Conservation (phyloP, 2,329 filamentous ascomycete genomes). For the Calonectria fujianensis region DNA sequence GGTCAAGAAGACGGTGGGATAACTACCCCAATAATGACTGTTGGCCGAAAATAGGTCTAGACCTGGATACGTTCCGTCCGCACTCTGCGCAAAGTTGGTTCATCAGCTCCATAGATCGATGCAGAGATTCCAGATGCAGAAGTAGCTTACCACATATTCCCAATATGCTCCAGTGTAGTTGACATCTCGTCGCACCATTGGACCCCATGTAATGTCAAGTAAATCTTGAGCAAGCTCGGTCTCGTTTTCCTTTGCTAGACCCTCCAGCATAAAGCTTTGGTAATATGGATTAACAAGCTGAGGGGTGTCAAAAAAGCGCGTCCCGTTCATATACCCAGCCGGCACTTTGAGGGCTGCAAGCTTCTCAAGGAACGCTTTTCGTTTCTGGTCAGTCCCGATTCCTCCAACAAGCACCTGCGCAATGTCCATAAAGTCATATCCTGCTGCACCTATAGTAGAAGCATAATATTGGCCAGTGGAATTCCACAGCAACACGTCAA, state of each 20-base stretch:
- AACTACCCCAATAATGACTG: slow-evolving; percentile 18
- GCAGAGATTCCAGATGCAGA: too few relatives aligned
- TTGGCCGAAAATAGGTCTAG: slow-evolving; percentile 13
- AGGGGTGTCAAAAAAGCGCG: slow-evolving; percentile 1
- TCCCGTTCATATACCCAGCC: slow-evolving; percentile 12
- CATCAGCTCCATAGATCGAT: neutral
- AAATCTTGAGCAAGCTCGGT: slow-evolving; percentile 13
- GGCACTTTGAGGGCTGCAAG: slow-evolving; percentile 5
- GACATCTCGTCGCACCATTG: slow-evolving; percentile 2
- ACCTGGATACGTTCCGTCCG: neutral
- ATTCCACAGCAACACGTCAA: slow-evolving; percentile 9
- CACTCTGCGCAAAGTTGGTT: neutral
- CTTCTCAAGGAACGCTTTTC: slow-evolving; percentile 1
- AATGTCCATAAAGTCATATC: slow-evolving; percentile 17
- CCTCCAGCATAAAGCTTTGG: slow-evolving; percentile 14
- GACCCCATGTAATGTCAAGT: slow-evolving; percentile 9
- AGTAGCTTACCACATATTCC: slow-evolving; percentile 8
- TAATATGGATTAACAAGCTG: slow-evolving; percentile 1
- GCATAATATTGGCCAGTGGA: slow-evolving; percentile 16
- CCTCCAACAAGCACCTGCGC: neutral
- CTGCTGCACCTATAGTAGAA: neutral
- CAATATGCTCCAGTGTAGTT: slow-evolving; percentile 16
- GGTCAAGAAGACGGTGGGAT: slow-evolving; percentile 7
- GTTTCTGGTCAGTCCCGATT: slow-evolving; percentile 3
- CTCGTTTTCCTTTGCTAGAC: slow-evolving; percentile 9